Evolutionary conservation across 192 early-diverging fungal genomes (phyloP).

Genomic region (Haplosporangium gracile): DNA sequence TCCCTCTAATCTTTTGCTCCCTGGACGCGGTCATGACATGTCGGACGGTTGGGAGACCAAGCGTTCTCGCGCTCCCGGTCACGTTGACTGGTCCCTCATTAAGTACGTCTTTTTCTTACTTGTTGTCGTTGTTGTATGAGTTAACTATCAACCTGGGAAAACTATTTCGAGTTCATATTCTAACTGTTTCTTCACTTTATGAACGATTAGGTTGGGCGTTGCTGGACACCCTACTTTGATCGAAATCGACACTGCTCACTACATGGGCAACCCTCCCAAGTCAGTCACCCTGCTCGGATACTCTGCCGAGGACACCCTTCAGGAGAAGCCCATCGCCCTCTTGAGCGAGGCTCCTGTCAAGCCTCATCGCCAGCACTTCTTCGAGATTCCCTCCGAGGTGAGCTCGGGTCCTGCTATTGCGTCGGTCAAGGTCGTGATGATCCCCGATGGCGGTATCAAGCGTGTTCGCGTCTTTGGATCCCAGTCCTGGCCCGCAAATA

Average conservation of each 20-base stretch:
- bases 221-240: conserved; percentile 76
- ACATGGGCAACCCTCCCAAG: conserved; percentile 92
- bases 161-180: neutral
- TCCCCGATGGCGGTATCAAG: conserved; percentile 87
- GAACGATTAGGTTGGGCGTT: conserved; percentile 77
- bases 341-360: conserved; percentile 33
- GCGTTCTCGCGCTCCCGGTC: conserved; percentile 79
- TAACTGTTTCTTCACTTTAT: conserved; percentile 1
- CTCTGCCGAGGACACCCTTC: conserved; percentile 11
- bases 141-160: neutral
- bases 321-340: conserved; percentile 29
- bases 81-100: conserved; percentile 74
- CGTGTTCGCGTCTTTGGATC: conserved; percentile 86
- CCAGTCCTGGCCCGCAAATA: conserved; percentile 42
- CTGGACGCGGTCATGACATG: conserved; percentile 84
- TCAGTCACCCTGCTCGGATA: conserved; percentile 74
- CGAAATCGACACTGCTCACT: conserved; percentile 89
- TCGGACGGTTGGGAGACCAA: conserved; percentile 95
- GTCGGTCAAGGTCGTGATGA: conserved; percentile 69
- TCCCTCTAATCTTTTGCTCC: conserved; percentile 82
- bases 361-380: conserved; percentile 80
- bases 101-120: conserved; percentile 17
- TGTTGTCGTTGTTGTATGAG: neutral
- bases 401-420: conserved; percentile 54
- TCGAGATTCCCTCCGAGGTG: conserved; percentile 60